Percentiles rank a stretch among this genome's conserved stretches.
phyloP scores from a whole-genome alignment of 2,329 filamentous ascomycete species.

The Colletotrichum orchidophilum region DNA sequence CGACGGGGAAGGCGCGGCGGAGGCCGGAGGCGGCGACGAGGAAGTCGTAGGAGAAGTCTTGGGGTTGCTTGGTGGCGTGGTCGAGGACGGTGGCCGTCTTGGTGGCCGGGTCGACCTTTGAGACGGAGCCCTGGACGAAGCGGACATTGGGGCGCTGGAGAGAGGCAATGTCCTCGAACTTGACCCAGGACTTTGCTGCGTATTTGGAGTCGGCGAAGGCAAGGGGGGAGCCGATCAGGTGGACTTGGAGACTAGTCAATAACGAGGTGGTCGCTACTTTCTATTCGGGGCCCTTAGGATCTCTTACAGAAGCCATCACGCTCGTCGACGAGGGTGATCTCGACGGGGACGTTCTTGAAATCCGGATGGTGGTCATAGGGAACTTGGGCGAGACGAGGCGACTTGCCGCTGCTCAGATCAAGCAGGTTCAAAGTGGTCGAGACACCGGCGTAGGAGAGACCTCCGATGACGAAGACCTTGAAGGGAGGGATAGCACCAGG shows the following conservation, averaged over 20 bases:
- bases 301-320: slow-evolving; percentile 83
- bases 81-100: slow-evolving; percentile 69
- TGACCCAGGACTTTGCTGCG: slow-evolving; percentile 75
- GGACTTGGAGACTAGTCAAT: slow-evolving; percentile 59
- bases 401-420: slow-evolving; percentile 68
- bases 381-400: slow-evolving; percentile 54
- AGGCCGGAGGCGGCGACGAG: slow-evolving; percentile 78
- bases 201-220: slow-evolving; percentile 72
- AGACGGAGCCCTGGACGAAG: slow-evolving; percentile 73
- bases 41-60: slow-evolving; percentile 73
- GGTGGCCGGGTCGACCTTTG: slow-evolving; percentile 64
- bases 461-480: slow-evolving; percentile 74
- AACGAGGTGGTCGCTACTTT: slow-evolving; percentile 11
- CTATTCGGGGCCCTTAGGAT: not conserved
- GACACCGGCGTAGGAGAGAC: slow-evolving; percentile 74
- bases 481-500: slow-evolving; percentile 46
- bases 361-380: slow-evolving; percentile 51
- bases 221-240: slow-evolving; percentile 79
- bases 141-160: slow-evolving; percentile 70
- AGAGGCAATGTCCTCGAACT: slow-evolving; percentile 72
- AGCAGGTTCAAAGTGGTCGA: slow-evolving; percentile 73
- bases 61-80: slow-evolving; percentile 52
- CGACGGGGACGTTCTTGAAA: slow-evolving; percentile 62
- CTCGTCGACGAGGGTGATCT: slow-evolving; percentile 81
- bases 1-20: slow-evolving; percentile 75